Percentiles rank a stretch among this genome's conserved stretches.
These are phyloP conservation scores for Penicillium psychrofluorescens DNA, from an alignment of 495 filamentous ascomycete genomes.

Conservation along the genomic window DNA sequence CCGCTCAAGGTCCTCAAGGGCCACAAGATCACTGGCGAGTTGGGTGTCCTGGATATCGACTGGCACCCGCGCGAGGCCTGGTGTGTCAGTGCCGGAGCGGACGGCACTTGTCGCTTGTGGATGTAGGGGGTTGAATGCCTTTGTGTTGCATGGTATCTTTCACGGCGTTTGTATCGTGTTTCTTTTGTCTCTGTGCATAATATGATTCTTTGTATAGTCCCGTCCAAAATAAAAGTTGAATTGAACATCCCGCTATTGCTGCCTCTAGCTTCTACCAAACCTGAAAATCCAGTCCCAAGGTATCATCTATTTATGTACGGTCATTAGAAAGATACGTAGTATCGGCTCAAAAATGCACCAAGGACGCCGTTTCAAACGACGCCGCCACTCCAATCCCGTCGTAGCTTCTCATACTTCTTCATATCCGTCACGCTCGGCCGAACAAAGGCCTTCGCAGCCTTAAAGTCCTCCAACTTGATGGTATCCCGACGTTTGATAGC, in stretches of 20 bases:
- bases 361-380: slow-evolving; percentile 12
- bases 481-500: slow-evolving; percentile 58
- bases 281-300: neutral
- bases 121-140: slow-evolving; percentile 36
- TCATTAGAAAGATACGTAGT: neutral
- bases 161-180: slow-evolving; percentile 13
- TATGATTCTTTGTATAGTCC: slow-evolving; percentile 20
- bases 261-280: too few relatives aligned
- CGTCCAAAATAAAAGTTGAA: slow-evolving; percentile 17
- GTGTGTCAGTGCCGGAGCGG: slow-evolving; percentile 88
- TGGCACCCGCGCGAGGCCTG: slow-evolving; percentile 93
- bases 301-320: slow-evolving; percentile 2
- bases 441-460: slow-evolving; percentile 60
- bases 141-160: slow-evolving; percentile 17
- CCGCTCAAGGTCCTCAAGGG: slow-evolving; percentile 90
- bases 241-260: neutral
- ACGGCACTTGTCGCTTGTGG: slow-evolving; percentile 83
- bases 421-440: slow-evolving; percentile 75
- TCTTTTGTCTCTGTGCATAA: slow-evolving; percentile 23
- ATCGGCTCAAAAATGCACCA: neutral
- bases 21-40: slow-evolving; percentile 65
- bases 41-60: slow-evolving; percentile 88
- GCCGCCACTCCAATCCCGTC: slow-evolving; percentile 40
- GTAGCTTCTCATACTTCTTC: slow-evolving; percentile 59
- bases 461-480: slow-evolving; percentile 69